Conservation (phyloP, 169 alveolate genomes). For the Plasmodium chabaudi region DNA sequence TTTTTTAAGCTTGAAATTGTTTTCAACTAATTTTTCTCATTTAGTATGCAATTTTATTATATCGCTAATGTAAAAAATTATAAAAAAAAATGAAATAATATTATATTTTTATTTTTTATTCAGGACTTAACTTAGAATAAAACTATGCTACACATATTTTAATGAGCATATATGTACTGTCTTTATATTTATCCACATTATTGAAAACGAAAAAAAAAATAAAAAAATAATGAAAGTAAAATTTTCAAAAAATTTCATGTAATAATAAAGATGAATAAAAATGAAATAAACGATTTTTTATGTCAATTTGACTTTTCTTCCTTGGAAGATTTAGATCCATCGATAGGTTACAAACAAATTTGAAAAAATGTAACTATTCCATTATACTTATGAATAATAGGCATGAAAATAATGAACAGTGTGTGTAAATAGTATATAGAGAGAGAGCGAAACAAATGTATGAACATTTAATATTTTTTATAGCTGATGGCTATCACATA, state of each 20-base stretch:
- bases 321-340: constrained; percentile 94
- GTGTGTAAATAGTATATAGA: no score
- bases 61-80: no score
- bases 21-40: no score
- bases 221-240: constrained; percentile 8
- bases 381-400: background rate
- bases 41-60: no score
- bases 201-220: background rate
- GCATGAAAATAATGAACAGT: background rate
- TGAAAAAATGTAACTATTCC: background rate
- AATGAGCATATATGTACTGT: no score
- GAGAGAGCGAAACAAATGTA: no score
- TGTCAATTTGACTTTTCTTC: constrained; percentile 91
- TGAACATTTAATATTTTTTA: background rate
- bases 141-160: no score
- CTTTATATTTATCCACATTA: background rate
- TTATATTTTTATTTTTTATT: no score
- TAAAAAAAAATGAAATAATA: no score
- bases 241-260: no score
- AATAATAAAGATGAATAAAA: constrained; percentile 63
- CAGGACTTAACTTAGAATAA: no score
- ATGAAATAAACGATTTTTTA: constrained; percentile 62
- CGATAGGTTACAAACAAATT: constrained; percentile 83
- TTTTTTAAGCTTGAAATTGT: no score
- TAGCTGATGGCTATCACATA: constrained; percentile 92